Evolutionary conservation across 2,329 filamentous ascomycete species (phyloP).

Genomic region (Penicillium sp.): DNA sequence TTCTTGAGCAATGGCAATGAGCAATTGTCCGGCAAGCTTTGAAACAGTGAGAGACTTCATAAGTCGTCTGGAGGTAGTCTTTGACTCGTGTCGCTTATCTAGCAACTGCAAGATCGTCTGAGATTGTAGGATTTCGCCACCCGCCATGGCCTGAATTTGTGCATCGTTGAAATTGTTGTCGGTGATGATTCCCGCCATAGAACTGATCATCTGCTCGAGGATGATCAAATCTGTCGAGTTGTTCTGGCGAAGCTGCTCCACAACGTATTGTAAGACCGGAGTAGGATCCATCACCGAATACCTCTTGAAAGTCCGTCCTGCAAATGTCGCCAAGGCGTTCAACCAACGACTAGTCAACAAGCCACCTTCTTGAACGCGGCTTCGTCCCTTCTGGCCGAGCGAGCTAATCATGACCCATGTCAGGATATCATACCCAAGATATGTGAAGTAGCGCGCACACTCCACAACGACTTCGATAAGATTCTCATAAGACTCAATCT

Average conservation of each 20-base stretch:
- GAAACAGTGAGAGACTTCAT: conserved; percentile 70
- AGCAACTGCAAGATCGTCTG: conserved; percentile 72
- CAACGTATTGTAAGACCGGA: conserved; percentile 82
- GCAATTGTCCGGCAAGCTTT: conserved; percentile 66
- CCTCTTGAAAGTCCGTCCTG: conserved; percentile 77
- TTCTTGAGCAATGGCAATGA: conserved; percentile 84
- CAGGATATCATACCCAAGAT: conserved; percentile 83
- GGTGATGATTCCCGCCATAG: conserved; percentile 87
- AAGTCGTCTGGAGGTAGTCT: conserved; percentile 66
- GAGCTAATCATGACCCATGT: conserved; percentile 82
- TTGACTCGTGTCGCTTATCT: conserved; percentile 70
- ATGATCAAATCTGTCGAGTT: conserved; percentile 88
- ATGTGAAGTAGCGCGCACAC: conserved; percentile 87
- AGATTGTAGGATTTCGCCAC: conserved; percentile 67
- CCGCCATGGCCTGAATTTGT: conserved; percentile 79
- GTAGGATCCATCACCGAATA: conserved; percentile 75
- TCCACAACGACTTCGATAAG: conserved; percentile 91
- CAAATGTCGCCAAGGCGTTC: conserved; percentile 78
- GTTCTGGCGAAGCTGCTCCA: conserved; percentile 68
- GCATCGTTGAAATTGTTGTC: conserved; percentile 79
- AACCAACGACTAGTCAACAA: conserved; percentile 85
- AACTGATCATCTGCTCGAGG: conserved; percentile 76
- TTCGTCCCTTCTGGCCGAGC: conserved; percentile 50
- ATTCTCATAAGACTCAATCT: conserved; percentile 90
- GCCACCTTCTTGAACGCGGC: conserved; percentile 54